Percentiles rank a stretch among this genome's conserved stretches.
Evolutionary conservation across 2,329 filamentous ascomycete genomes (phyloP).

Genomic region (Paradendryphiella salina): DNA sequence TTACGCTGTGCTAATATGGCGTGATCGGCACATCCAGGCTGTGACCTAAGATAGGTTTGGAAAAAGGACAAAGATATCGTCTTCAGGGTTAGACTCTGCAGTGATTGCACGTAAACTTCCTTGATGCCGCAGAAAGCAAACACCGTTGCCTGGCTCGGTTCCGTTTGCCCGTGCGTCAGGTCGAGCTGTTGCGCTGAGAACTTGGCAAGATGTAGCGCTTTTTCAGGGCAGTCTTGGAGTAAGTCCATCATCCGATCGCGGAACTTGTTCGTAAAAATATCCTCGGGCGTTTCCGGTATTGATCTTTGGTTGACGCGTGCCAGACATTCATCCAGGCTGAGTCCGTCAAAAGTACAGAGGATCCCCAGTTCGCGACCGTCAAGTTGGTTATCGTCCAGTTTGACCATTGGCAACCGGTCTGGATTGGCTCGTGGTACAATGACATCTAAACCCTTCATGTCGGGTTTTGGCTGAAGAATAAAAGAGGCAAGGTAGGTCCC

Average conservation of each 20-base stretch:
- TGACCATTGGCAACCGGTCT: conserved; percentile 52
- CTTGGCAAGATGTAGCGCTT: conserved; percentile 49
- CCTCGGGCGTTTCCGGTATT: conserved; percentile 18
- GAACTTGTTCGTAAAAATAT: conserved; percentile 36
- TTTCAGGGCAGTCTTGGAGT: conserved; percentile 45
- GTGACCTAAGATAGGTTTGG: conserved; percentile 50
- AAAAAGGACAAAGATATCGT: conserved; percentile 53
- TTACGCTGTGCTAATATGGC: conserved; percentile 51
- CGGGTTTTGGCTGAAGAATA: conserved; percentile 45
- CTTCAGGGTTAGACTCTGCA: conserved; percentile 35
- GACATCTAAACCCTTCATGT: conserved; percentile 50
- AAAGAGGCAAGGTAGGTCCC: conserved; percentile 48
- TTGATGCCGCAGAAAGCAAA: conserved; percentile 53
- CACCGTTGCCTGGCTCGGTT: conserved; percentile 40
- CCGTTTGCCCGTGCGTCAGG: conserved; percentile 37
- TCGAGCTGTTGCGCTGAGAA: conserved; percentile 50
- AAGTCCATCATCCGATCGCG: conserved; percentile 44
- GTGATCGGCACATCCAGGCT: conserved; percentile 52
- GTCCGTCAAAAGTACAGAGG: conserved; percentile 32
- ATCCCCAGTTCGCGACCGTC: conserved; percentile 27
- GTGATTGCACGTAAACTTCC: conserved; percentile 46
- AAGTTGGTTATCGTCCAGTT: conserved; percentile 41
- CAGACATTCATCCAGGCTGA: conserved; percentile 38
- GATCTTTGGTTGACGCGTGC: conserved; percentile 36
- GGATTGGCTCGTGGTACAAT: conserved; percentile 48